A percentile compares a stretch with the other conserved stretches of the same genome.
These are phyloP conservation scores for Colletotrichum scovillei DNA, from an alignment of 2,329 filamentous ascomycete genomes.

Conservation along the genomic window DNA sequence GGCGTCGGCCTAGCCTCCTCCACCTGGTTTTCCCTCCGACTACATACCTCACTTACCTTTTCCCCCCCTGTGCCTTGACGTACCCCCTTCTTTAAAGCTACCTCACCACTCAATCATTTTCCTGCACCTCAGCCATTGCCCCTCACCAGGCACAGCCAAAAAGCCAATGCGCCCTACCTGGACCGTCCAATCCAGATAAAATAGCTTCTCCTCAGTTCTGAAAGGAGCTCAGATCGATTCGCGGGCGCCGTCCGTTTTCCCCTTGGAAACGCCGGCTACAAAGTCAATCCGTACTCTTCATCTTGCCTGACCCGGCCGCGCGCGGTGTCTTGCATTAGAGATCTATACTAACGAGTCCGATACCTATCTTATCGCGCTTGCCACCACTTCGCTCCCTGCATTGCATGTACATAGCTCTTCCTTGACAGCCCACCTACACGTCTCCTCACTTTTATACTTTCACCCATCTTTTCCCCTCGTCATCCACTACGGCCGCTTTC, in stretches of 20 bases:
- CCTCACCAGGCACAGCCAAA: slow-evolving; percentile 21
- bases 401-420: slow-evolving; percentile 31
- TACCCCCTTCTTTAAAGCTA: slow-evolving; percentile 23
- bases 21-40: slow-evolving; percentile 26
- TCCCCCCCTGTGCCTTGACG: slow-evolving; percentile 23
- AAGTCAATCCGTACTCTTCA: slow-evolving; percentile 22
- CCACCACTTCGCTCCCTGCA: slow-evolving; percentile 28
- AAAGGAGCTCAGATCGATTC: slow-evolving; percentile 18
- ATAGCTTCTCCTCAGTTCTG: slow-evolving; percentile 26
- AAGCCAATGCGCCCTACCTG: slow-evolving; percentile 26
- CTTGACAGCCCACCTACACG: not conserved
- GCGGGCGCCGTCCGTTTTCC: slow-evolving; percentile 13
- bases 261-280: slow-evolving; percentile 29
- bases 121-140: slow-evolving; percentile 12
- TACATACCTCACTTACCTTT: not conserved
- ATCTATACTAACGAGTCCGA: slow-evolving; percentile 15
- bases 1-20: slow-evolving; percentile 31
- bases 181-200: slow-evolving; percentile 2
- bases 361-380: slow-evolving; percentile 38
- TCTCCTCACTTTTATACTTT: slow-evolving; percentile 28
- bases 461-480: slow-evolving; percentile 10
- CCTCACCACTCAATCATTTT: slow-evolving; percentile 3
- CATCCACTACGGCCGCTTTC: not conserved
- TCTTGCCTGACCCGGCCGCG: slow-evolving; percentile 5
- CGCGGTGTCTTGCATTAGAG: slow-evolving; percentile 9